Evolutionary conservation across 139 green algal species (phyloP).

Genomic region (Micractinium conductrix): DNA sequence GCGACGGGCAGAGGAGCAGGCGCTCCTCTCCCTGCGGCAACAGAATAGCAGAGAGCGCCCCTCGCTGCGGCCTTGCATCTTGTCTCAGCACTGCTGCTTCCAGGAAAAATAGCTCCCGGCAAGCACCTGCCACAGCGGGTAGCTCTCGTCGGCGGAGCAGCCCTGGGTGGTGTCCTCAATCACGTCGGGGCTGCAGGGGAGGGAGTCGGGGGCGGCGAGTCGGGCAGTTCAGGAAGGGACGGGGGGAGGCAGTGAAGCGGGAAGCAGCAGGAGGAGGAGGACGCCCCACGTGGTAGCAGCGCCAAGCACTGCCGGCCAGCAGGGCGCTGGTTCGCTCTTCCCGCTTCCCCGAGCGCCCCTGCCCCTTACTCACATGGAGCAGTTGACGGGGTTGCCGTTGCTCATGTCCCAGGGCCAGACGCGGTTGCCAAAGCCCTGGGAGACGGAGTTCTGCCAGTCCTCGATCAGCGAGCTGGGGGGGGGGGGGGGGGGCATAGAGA

Average conservation of each 20-base stretch:
- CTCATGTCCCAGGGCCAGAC: conserved; percentile 30
- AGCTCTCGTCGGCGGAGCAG: not conserved
- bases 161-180: conserved; percentile 6
- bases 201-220: not conserved
- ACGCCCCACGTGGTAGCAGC: too few relatives aligned
- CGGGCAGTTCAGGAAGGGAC: not conserved
- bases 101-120: not conserved
- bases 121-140: conserved; percentile 18
- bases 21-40: too few relatives aligned
- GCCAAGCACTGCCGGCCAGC: too few relatives aligned
- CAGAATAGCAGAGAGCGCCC: too few relatives aligned
- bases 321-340: too few relatives aligned
- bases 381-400: conserved; percentile 24
- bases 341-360: too few relatives aligned
- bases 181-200: not conserved
- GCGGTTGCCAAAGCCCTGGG: conserved; percentile 12
- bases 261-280: not conserved
- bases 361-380: not conserved
- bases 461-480: not conserved
- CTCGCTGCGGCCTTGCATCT: too few relatives aligned
- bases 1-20: too few relatives aligned
- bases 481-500: not conserved
- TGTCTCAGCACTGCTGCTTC: too few relatives aligned
- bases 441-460: not conserved
- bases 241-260: too few relatives aligned